Base-by-base conservation (phyloP, 1,284 basidiomycete species). In the Ceraceosorus guamensis region DNA sequence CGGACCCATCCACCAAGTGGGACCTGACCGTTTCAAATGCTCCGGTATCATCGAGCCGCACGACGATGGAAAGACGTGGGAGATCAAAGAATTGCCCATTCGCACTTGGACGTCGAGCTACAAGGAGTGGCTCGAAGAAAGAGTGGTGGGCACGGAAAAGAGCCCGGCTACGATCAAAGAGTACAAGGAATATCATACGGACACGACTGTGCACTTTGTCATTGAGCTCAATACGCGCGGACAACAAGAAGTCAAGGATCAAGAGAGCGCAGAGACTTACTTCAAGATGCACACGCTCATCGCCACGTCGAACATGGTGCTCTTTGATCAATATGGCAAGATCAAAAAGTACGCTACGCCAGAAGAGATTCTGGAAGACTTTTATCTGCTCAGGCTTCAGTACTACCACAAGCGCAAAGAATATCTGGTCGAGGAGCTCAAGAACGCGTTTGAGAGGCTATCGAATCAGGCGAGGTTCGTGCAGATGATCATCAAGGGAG, bases 381-480 rank as follows among this genome's bases (percentile, higher is more conserved):
- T 96, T 76, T 99, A 89, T 77, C 87, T 89, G 46, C 80, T 87
- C 62, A 85, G 95, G 18, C 79, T 98, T 59, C 85, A 88, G 53
- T 92, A 84, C 78, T 99, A 76, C 60, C 71, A 73, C 89, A 91
- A 79, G 91, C 96, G 77, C 77, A 99, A 99, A 55, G 73, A 75
- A 76, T 82, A 83, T 77, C 81, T 95, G 52, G 89, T 91, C 10
- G 84, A 85, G 63, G 87, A 95, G 71, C 81, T 99, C 35, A 88
- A 91, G 73, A 80, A 79, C 49, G 83, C 85, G 57, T 87, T 90
- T 65, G 91, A 97, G 72, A 86, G 83, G 62, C 80, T 97, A 8
- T 87, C 85, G 56, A 98, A 98, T 76, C 95, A 98, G 78, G 93
- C 91, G 14, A 87, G 92, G 32, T 99, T 99, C 79, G 86, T 99